A percentile compares a stretch with the other conserved stretches of the same genome.
These are phyloP conservation scores for Plasmodium gonderi DNA, from an alignment of 169 alveolate genomes.

Conservation along the genomic window DNA sequence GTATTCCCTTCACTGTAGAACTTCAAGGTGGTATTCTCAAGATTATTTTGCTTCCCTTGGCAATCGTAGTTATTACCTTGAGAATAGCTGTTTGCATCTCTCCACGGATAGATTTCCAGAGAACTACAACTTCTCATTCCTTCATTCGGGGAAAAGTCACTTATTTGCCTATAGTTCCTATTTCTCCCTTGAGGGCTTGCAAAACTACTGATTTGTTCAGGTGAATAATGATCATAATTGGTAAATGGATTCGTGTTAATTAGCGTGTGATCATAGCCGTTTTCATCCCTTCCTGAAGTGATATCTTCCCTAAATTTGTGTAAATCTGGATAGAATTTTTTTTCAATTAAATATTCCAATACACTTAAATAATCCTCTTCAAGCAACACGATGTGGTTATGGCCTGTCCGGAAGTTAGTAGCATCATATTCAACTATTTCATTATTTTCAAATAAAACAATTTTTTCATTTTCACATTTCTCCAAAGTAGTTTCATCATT, in stretches of 20 bases:
- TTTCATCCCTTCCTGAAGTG: neutral
- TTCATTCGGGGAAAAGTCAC: neutral
- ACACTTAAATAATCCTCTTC: conserved; percentile 84
- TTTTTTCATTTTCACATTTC: conserved; percentile 22
- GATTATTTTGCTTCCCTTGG: neutral
- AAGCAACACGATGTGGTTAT: conserved; percentile 38
- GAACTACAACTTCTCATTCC: neutral
- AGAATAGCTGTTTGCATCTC: neutral
- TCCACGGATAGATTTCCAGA: no score
- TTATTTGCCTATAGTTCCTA: neutral
- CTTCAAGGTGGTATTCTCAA: neutral
- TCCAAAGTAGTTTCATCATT: neutral
- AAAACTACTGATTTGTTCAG: neutral
- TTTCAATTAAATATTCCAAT: conserved; percentile 82
- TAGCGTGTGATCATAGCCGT: neutral
- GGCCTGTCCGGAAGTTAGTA: neutral
- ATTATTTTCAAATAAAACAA: conserved; percentile 39
- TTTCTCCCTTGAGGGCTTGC: neutral
- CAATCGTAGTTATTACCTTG: neutral
- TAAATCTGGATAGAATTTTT: conserved; percentile 81
- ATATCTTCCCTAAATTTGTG: conserved; percentile 56
- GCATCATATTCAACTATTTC: conserved; percentile 67
- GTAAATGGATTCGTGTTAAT: neutral
- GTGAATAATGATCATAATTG: neutral
- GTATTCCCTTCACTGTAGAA: neutral